Conservation (phyloP, 176 grass and related monocot genomes). For the Lolium multiflorum region DNA sequence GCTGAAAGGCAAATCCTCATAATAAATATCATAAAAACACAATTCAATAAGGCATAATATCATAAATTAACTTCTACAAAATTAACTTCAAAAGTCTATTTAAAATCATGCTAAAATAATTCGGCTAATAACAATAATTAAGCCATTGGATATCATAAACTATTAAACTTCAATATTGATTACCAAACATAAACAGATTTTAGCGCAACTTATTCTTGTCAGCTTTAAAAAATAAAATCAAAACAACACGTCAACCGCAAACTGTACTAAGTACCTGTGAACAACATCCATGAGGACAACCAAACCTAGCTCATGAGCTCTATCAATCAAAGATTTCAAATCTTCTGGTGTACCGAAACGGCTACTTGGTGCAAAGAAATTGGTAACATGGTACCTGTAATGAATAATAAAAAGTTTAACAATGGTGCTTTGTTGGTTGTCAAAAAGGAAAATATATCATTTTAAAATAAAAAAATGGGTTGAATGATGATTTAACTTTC, state of each 20-base stretch:
- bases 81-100: background rate
- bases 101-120: background rate
- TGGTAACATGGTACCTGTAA: slow-evolving; percentile 98
- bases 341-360: slow-evolving; percentile 98
- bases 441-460: background rate
- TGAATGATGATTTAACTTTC: background rate
- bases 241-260: background rate
- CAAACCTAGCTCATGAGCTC: slow-evolving; percentile 92
- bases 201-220: background rate
- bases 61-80: background rate
- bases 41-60: background rate
- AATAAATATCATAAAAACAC: background rate
- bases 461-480: background rate
- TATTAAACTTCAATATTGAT: background rate
- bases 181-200: background rate
- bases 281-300: slow-evolving; percentile 98
- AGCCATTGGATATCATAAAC: background rate
- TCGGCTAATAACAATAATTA: background rate
- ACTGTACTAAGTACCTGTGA: slow-evolving; percentile 68
- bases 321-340: slow-evolving; percentile 96
- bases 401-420: slow-evolving; percentile 37
- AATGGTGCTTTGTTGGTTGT: background rate
- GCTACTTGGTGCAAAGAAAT: slow-evolving; percentile 97
- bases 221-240: background rate
- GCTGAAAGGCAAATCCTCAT: background rate